Percentiles rank a stretch among this genome's conserved stretches.
phyloP scores from a whole-genome alignment of 1,139 yeast genomes.

The Candida neerlandica region DNA sequence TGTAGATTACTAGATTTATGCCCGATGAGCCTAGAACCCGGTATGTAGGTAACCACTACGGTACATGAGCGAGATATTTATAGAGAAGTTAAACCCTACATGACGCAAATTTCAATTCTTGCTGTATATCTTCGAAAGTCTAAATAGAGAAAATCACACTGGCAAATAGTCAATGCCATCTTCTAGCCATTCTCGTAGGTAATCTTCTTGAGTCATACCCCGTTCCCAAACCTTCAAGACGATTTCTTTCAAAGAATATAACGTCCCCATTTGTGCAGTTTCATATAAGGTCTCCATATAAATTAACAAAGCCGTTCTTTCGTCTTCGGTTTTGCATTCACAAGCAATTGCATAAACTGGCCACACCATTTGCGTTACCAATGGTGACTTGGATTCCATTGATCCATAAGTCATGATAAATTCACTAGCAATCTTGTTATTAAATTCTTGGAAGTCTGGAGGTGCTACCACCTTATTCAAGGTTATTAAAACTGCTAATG shows the following conservation, averaged over 20 bases:
- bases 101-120: no score
- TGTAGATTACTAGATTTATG: no score
- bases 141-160: background rate
- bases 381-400: constrained; percentile 45
- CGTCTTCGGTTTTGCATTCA: constrained; percentile 34
- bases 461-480: constrained; percentile 38
- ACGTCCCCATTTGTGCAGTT: constrained; percentile 56
- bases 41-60: no score
- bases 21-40: no score
- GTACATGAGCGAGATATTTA: no score
- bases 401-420: constrained; percentile 48
- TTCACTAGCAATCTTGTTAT: constrained; percentile 39
- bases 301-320: constrained; percentile 27
- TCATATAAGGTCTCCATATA: constrained; percentile 43
- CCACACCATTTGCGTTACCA: constrained; percentile 63
- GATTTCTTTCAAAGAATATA: constrained; percentile 39
- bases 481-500: constrained; percentile 45
- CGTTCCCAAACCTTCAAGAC: constrained; percentile 47
- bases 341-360: constrained; percentile 54
- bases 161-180: constrained; percentile 26
- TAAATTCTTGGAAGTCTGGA: constrained; percentile 18
- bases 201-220: constrained; percentile 39
- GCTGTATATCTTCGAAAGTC: no score
- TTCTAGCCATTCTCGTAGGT: constrained; percentile 28
- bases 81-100: no score